These are phyloP conservation scores for Phytophthora melonis DNA, from an alignment of 352 stramenopile species.

Conservation along the genomic window DNA sequence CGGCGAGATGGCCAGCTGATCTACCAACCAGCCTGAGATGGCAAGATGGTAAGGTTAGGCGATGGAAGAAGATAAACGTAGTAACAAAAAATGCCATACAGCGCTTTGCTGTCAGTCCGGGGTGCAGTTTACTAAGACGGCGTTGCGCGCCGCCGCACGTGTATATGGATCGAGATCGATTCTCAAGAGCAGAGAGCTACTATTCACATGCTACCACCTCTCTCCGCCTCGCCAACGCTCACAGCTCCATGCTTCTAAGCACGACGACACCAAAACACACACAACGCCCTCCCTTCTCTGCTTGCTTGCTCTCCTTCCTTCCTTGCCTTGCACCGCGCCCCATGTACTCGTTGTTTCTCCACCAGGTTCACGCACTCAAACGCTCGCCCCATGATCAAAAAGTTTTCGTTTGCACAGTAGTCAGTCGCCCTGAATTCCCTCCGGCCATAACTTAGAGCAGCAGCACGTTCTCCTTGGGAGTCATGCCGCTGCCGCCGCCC, in stretches of 20 bases:
- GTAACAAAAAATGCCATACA: constrained; percentile 12
- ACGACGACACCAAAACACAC: constrained; percentile 40
- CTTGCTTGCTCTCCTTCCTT: constrained; percentile 11
- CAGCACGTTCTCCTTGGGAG: constrained; percentile 85
- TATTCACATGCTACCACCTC: constrained; percentile 41
- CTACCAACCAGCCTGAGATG: no score
- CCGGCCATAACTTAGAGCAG: constrained; percentile 79
- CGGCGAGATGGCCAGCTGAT: not conserved
- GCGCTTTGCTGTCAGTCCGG: constrained; percentile 2
- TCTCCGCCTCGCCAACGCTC: constrained; percentile 6
- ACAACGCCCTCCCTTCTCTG: constrained; percentile 22
- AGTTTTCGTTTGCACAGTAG: constrained; percentile 40
- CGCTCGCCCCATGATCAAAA: constrained; percentile 38
- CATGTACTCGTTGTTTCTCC: constrained; percentile 22
- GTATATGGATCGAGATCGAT: constrained; percentile 19
- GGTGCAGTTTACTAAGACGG: constrained; percentile 29
- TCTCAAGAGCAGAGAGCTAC: constrained; percentile 34
- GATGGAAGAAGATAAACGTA: constrained; percentile 14
- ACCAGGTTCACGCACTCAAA: constrained; percentile 32
- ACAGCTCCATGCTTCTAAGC: constrained; percentile 24
- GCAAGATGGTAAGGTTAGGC: not conserved
- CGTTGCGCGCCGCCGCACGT: constrained; percentile 28
- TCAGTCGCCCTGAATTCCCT: constrained; percentile 21
- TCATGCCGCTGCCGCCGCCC: constrained; percentile 69
- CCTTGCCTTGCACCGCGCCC: constrained; percentile 10